These are phyloP conservation scores for Colletotrichum sp. DNA, from an alignment of 2,329 filamentous ascomycete species.

Conservation along the genomic window DNA sequence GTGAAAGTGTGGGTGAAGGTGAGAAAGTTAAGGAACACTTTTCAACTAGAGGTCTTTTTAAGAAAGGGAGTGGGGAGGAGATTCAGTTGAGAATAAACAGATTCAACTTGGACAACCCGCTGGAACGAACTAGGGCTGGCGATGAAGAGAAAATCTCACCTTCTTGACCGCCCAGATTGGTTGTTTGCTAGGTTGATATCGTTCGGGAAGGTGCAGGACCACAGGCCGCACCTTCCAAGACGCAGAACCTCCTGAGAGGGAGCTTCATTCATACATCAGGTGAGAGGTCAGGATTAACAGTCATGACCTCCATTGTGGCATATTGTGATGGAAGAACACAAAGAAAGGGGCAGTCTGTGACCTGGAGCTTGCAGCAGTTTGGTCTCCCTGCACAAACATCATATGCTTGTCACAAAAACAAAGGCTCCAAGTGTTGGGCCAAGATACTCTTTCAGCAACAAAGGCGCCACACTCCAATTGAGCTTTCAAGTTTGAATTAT, in stretches of 20 bases:
- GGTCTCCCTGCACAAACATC: not conserved
- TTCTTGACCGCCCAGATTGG: not conserved
- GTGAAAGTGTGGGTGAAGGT: not conserved
- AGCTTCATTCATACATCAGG: not conserved
- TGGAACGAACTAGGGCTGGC: not conserved
- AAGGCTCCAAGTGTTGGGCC: accelerated
- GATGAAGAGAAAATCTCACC: not conserved
- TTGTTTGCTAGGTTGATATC: not conserved
- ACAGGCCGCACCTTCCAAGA: not conserved
- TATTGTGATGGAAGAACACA: not conserved
- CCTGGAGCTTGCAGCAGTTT: not conserved
- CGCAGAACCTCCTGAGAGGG: accelerated
- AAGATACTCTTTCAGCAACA: not conserved
- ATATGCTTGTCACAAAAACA: accelerated
- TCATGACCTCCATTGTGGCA: accelerated
- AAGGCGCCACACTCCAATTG: not conserved
- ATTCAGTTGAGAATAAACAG: not conserved
- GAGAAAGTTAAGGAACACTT: not conserved
- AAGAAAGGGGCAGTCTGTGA: not conserved
- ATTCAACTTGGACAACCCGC: not conserved
- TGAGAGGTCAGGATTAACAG: accelerated
- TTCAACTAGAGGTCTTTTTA: not conserved
- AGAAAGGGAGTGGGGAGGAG: accelerated
- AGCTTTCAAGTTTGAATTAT: accelerated
- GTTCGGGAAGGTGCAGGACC: not conserved